Evolutionary conservation across 345 rosid species (phyloP).

Genomic region (Arabidopsis suecica): DNA sequence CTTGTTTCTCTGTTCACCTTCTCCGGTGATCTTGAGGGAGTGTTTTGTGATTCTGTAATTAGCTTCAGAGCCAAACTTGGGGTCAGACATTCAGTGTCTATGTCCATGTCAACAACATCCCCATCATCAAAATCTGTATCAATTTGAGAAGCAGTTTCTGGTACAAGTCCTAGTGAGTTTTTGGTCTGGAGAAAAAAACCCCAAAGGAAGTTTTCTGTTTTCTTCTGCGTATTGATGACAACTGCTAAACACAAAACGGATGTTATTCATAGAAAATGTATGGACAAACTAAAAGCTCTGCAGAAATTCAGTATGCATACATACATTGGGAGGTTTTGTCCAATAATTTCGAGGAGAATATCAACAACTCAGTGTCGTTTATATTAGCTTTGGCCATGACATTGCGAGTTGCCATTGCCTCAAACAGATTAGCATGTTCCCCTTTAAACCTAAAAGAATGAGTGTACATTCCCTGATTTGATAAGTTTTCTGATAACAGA

Average conservation of each 20-base stretch:
- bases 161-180: not conserved
- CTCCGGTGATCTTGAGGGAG: constrained; percentile 23
- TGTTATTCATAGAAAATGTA: not conserved
- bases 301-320: constrained; percentile 46
- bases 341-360: constrained; percentile 65
- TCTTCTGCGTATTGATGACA: constrained; percentile 23
- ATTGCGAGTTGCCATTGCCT: constrained; percentile 48
- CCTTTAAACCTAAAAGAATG: constrained; percentile 39
- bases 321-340: constrained; percentile 59
- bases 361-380: constrained; percentile 58
- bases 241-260: constrained; percentile 25
- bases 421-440: constrained; percentile 42
- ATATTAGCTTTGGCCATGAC: constrained; percentile 51
- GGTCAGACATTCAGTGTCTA: constrained; percentile 18
- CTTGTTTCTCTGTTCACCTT: constrained; percentile 7
- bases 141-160: constrained; percentile 17
- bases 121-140: constrained; percentile 15
- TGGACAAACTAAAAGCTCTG: constrained; percentile 9
- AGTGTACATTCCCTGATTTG: constrained; percentile 6
- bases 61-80: constrained; percentile 22
- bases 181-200: constrained; percentile 28
- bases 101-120: constrained; percentile 35
- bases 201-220: constrained; percentile 39
- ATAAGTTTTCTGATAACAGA: constrained; percentile 2
- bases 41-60: constrained; percentile 1